These are phyloP conservation scores for Aotearoamyces nothofagi DNA, from an alignment of 2,329 filamentous ascomycete genomes.

Conservation along the genomic window DNA sequence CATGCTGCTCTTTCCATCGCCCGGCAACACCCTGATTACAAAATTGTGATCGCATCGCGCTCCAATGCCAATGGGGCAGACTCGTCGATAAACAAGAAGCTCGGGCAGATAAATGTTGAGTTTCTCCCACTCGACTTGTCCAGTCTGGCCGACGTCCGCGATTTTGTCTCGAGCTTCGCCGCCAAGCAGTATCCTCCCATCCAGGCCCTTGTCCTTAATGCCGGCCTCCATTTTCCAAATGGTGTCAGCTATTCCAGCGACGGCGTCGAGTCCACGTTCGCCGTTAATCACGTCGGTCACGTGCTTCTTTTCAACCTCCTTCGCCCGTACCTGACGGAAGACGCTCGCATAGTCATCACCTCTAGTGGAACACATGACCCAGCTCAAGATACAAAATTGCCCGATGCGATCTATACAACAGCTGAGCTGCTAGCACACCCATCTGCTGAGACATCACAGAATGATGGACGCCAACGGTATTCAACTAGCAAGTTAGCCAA, in stretches of 20 bases:
- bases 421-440: conserved; percentile 30
- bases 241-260: conserved; percentile 21
- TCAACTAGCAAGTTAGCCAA: conserved; percentile 30
- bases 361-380: conserved; percentile 32
- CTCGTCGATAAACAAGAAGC: conserved; percentile 24
- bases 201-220: conserved; percentile 30
- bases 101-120: conserved; percentile 24
- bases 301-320: conserved; percentile 33
- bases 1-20: conserved; percentile 25
- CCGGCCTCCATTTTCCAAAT: conserved; percentile 27
- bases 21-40: conserved; percentile 22
- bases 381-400: conserved; percentile 24
- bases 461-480: conserved; percentile 25
- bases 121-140: conserved; percentile 29
- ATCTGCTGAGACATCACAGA: conserved; percentile 11
- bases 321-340: conserved; percentile 20
- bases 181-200: conserved; percentile 24
- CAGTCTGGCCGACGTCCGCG: conserved; percentile 23
- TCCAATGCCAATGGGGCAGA: conserved; percentile 26
- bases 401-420: conserved; percentile 25
- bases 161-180: conserved; percentile 24
- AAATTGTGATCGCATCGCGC: conserved; percentile 27
- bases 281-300: conserved; percentile 33
- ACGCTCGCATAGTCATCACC: conserved; percentile 28
- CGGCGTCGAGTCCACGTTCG: conserved; percentile 32